A percentile compares a stretch with the other conserved stretches of the same genome.
These are phyloP conservation scores for Diplocarpon mali DNA, from an alignment of 2,329 filamentous ascomycete species.

Conservation along the genomic window DNA sequence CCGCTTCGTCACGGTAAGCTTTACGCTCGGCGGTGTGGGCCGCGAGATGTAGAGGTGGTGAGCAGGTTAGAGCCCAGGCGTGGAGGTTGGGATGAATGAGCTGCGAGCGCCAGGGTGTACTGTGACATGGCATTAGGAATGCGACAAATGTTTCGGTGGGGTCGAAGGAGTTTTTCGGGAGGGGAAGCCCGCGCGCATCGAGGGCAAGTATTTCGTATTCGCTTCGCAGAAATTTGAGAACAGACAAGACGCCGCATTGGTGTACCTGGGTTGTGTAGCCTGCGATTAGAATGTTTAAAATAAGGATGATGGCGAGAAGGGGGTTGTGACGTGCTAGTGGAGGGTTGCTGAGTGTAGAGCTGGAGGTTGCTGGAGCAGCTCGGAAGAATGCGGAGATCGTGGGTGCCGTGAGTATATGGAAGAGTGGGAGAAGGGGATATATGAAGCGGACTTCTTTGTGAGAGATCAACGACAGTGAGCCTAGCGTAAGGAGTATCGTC, in stretches of 20 bases:
- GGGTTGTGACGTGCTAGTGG: constrained; percentile 7
- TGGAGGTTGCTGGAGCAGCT: constrained; percentile 15
- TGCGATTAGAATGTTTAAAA: constrained; percentile 59
- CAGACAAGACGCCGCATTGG: constrained; percentile 66
- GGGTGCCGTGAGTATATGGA: constrained; percentile 69
- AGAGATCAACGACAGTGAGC: constrained; percentile 62
- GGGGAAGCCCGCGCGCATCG: constrained; percentile 27
- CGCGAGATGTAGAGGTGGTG: constrained; percentile 64
- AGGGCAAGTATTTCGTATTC: constrained; percentile 54
- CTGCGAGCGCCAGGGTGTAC: constrained; percentile 87
- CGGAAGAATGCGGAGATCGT: constrained; percentile 54
- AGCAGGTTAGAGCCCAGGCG: constrained; percentile 81
- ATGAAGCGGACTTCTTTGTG: constrained; percentile 98
- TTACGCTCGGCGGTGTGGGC: constrained; percentile 50
- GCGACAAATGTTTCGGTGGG: constrained; percentile 45
- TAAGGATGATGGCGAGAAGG: constrained; percentile 42
- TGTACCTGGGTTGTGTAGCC: constrained; percentile 67
- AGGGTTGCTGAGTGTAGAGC: constrained; percentile 9
- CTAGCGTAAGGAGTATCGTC: constrained; percentile 48
- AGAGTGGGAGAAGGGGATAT: constrained; percentile 78
- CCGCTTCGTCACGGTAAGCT: constrained; percentile 77
- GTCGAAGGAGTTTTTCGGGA: constrained; percentile 9
- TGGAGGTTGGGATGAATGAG: constrained; percentile 63
- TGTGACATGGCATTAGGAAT: constrained; percentile 93
- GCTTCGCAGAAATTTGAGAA: constrained; percentile 63